phyloP scores from a whole-genome alignment of 179 eudicot genomes.

The Silene noctiflora region DNA sequence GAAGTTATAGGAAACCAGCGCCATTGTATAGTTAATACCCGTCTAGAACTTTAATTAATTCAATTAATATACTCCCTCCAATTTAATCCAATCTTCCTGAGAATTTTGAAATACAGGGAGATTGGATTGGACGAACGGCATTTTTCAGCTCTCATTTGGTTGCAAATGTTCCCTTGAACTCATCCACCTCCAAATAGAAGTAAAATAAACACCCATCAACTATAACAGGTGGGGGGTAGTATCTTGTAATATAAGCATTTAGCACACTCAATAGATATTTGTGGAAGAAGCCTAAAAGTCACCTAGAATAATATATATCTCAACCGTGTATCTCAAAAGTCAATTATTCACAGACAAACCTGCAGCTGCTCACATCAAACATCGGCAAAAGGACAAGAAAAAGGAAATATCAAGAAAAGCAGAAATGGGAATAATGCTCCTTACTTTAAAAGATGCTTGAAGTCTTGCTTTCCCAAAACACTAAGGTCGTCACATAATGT shows the following conservation, averaged over 20 bases:
- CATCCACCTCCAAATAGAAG: no score
- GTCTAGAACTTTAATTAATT: neutral
- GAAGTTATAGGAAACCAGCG: neutral
- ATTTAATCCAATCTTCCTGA: neutral
- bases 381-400: neutral
- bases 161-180: no score
- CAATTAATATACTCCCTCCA: neutral
- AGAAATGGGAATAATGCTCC: constrained; percentile 12
- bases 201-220: no score
- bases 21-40: neutral
- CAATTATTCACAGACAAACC: neutral
- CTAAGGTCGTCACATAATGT: constrained; percentile 82
- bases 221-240: neutral
- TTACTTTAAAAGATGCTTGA: constrained; percentile 87
- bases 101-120: neutral
- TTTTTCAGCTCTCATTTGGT: no score
- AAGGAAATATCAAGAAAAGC: neutral
- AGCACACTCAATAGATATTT: neutral
- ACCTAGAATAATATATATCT: neutral
- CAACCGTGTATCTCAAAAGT: neutral
- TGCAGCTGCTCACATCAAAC: neutral
- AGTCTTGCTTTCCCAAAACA: constrained; percentile 86
- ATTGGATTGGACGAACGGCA: neutral
- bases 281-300: neutral
- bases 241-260: neutral